Base-by-base conservation (phyloP, 495 filamentous ascomycete genomes). In the Podospora anserina region DNA sequence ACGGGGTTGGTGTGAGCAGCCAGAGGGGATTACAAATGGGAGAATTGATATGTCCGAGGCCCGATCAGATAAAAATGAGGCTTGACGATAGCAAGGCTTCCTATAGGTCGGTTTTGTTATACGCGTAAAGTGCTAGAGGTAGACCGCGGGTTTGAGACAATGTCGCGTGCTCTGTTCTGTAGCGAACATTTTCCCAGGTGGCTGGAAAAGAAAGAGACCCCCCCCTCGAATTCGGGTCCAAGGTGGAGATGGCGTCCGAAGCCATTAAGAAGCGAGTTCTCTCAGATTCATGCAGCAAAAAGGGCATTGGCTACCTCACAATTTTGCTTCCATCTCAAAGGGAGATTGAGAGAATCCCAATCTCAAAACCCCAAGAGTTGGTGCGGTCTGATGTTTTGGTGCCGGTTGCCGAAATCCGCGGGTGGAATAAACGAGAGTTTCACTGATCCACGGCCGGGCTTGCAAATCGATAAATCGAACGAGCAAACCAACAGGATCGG, bases 371-470 rank as follows among this genome's bases (percentile, higher is more conserved):
- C 23, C 1, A 23, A 23, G 39, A 49, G 39, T 13, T 13, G 39
- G 7, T 49, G 39, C 9, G 20, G 39, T 49, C 13, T 49, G 39
- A 49, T 49, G 39, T 23, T 23, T 49, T 3, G 39, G 39, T 49
- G 39, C 39, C 39, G 39, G 39, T 11, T 49, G 39, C 55, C 55
- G 55, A 58, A 58, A n/a, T 58, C n/a, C 55, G 55, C 55, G 4
- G 15, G 23, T 58, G 55, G 23, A 23, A 23, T 23, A 23, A 23
- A 2, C 5, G 55, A 58, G 55, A 58, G 23, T 58, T 58, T 58
- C 55, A 58, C n/a, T 58, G 55, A 58, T 58, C 55, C 55, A 20
- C 55, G 11, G 55, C 23, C 55, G 23, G 55, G 55, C n/a, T 26
- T 58, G n/a, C 55, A 6, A 19, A 13, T 56, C 19, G 54, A 56